Evolutionary conservation across 1,284 basidiomycete genomes (phyloP), one percentile per base, ranked within the genome.

Genomic region (Tylopilus orsonianus): DNA sequence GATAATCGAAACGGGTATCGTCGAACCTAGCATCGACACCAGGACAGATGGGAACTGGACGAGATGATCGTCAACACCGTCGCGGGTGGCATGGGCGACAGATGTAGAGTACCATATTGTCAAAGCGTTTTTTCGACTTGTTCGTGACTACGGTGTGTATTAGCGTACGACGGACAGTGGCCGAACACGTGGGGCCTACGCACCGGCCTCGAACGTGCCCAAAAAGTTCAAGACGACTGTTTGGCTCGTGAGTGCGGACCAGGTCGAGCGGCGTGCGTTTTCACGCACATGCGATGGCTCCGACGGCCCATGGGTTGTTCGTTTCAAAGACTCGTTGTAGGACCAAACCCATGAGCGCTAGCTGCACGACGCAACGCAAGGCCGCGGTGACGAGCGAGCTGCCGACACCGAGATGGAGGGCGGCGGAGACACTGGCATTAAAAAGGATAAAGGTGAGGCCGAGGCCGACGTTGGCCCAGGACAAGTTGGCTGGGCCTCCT

Each of bases 1-100:
- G 22, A 92, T 70, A 45, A 92, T 78, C 1, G 90, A 86, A 29
- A 91, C 83, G 0, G 91, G 90, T 35, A 92, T 83, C 0, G 89
- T 90, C 0, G 87, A 88, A 8, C 76, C 75, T 8, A 89, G 53
- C 81, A 93, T 85, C 0, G 80, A 81, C 2, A 81, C 50, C 2
- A 93, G 70, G 7, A 91, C 80, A 2, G 79, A 75, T 1, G 78
- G 73, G 59, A 92, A 90, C 90, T 92, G 58, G 27, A 29, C 19
- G 16, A 24, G 9, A 44, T 9, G 3, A 18, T n/a, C 13, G 27
- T 53, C 35, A 52, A 13, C 37, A 27, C 34, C 22, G 44, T 26
- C 41, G 35, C 20, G n/a, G 34, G 12, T 12, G 24, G 14, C 12
- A 41, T 4, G 40, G 34, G n/a, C 23, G 14, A 19, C 1, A 13